Base-by-base conservation (phyloP, 2,329 filamentous ascomycete genomes). In the Didymella lethalis region DNA sequence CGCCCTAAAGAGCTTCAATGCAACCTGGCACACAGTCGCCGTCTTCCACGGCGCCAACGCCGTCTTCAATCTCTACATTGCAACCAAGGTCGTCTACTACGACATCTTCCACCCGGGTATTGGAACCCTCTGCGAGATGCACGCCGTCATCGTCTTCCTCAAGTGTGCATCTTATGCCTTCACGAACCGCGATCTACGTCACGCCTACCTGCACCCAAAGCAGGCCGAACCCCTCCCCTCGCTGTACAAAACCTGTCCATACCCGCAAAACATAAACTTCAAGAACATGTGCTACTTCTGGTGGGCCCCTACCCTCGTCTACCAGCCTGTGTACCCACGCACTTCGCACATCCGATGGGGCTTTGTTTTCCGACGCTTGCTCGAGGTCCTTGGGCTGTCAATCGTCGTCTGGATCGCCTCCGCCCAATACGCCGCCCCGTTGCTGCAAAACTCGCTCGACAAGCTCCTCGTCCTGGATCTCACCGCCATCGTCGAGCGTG, bases 121-220 rank as follows among this genome's bases (percentile, higher is more conserved):
- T 67, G 95, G 95, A 41, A 97, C 93, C 0, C 81, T 97, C 48
- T 93, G 91, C 64, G 91, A 98, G 78, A 80, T 96, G 61, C 95
- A 99, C 75, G 93, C 93, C 64, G 88, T 98, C 70, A 91, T 98
- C 54, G 93, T 98, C 49, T 97, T 93, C 89, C 85, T 99, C 70
- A 99, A 99, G 82, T 93, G 91, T 31, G 91, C 92, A 64, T 97
- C 93, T 0, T 99, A 98, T 74, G 95, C 94, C 25, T 91, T 98
- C 71, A 98, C 95, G 26, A 99, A 99, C 77, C 89, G 95, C 64
- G 95, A 99, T 75, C 86, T 99, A 32, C 90, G 95, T 40, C 92
- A 97, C 74, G 92, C 94, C 18, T 92, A 92, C 74, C 84, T 98
- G 23, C 91, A 96, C 71, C 91, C 92, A 54, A 85, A 86, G 61